Base-by-base conservation (phyloP, 306 rosid genomes). In the Vachellia pachyceras region DNA sequence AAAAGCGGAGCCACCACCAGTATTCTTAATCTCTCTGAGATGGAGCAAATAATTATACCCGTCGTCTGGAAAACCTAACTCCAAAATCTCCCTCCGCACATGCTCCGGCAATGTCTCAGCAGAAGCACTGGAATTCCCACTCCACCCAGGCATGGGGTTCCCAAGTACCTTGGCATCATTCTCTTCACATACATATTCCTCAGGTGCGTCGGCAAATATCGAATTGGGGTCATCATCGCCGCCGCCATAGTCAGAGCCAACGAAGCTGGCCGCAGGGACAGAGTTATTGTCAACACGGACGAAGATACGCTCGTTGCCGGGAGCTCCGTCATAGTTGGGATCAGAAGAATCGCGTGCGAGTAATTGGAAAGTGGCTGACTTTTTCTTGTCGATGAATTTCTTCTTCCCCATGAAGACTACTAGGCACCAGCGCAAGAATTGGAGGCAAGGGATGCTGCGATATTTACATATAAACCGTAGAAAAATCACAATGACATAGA, bases 51-150 rank as follows among this genome's bases (percentile, higher is more conserved):
- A 95, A 82, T 95, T 93, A 72, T 93, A 95, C 63, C 99, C 97
- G 66, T 95, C 99, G 46, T 93, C 97, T 0, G 99, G 99, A 83
- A 90, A 90, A 63, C 99, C 98, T 17, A 95, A 88, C 46, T 87
- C 98, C 72, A 95, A 77, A 87, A 93, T 91, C 85, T 95, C 92
- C 82, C 29, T 91, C 81, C 98, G 87, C 41, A 86, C 68, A 15
- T 86, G 60, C n/a, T 91, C 93, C 3, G 97, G 84, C 81, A 95
- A 83, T 0, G 86, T 6, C 39, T 36, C 77, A 15, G 42, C 72
- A 23, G 3, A 58, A 2, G 17, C 65, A 3, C 10, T 20, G 0
- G 4, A 9, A 22, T 45, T 41, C 6, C 75, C 80, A 29, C 65
- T 77, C 58, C 44, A 29, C 39, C 63, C 67, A 14, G 45, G 54